Evolutionary conservation across 2,329 filamentous ascomycete species (phyloP).

Genomic region (Pseudocercospora cruenta): DNA sequence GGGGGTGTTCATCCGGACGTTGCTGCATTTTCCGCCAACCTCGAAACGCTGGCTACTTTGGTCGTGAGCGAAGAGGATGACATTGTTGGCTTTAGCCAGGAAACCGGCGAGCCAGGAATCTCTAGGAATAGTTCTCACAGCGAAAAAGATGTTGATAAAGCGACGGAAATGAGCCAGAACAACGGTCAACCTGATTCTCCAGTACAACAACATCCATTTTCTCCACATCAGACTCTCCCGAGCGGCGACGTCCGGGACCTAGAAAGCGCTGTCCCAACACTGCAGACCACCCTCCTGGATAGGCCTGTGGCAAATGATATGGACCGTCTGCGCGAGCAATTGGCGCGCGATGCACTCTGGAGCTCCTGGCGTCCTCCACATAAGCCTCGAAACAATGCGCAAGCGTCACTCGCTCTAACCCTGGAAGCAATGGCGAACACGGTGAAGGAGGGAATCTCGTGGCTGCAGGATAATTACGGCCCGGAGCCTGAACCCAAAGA

Average conservation of each 20-base stretch:
- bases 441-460: slow-evolving; percentile 2
- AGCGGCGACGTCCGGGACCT: no score
- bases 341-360: slow-evolving; percentile 1
- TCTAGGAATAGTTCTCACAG: no score
- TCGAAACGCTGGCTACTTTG: slow-evolving; percentile 9
- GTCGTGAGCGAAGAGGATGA: neutral
- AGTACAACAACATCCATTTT: no score
- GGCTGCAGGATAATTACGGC: slow-evolving; percentile 23
- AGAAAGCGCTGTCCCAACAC: neutral
- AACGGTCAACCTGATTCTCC: no score
- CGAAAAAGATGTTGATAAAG: no score
- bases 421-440: slow-evolving; percentile 4
- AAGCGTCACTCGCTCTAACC: neutral
- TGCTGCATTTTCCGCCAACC: slow-evolving; percentile 14
- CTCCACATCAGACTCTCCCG: no score
- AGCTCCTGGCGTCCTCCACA: slow-evolving; percentile 15
- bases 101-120: no score
- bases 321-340: neutral
- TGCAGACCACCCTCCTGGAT: neutral
- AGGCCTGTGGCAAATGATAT: neutral
- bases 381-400: slow-evolving; percentile 2
- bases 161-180: no score
- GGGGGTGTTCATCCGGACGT: slow-evolving; percentile 17
- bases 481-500: slow-evolving; percentile 18
- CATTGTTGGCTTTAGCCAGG: neutral